These are phyloP conservation scores for Basidioascus undulatus DNA, from an alignment of 768 basidiomycete species.

Conservation along the genomic window DNA sequence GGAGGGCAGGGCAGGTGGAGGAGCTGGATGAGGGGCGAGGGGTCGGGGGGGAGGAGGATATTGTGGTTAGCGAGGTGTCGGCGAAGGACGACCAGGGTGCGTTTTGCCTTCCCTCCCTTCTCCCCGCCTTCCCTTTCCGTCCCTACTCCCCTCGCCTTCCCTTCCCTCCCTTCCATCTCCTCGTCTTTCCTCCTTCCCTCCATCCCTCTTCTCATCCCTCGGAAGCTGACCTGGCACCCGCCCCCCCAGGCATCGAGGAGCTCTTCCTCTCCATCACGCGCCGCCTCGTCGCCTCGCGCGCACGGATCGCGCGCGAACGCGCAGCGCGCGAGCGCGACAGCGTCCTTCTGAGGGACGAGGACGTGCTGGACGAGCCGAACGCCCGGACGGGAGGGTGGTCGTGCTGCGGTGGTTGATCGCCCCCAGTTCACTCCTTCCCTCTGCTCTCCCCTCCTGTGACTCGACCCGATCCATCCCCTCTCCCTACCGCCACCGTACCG, in stretches of 20 bases:
- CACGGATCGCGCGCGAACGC: constrained; percentile 57
- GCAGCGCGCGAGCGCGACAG: constrained; percentile 59
- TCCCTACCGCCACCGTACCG: no score
- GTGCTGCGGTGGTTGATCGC: constrained; percentile 3
- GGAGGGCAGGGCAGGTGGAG: constrained; percentile 30
- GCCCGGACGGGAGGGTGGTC: constrained; percentile 3
- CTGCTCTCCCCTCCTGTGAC: background rate
- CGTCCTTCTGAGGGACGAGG: constrained; percentile 33
- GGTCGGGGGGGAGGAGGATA: constrained; percentile 20
- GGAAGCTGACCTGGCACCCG: constrained; percentile 3
- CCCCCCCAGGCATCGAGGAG: constrained; percentile 39
- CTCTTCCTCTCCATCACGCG: constrained; percentile 58
- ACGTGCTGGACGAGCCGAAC: background rate
- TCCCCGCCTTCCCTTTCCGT: background rate
- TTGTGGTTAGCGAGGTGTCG: constrained; percentile 76
- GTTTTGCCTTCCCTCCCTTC: constrained; percentile 13
- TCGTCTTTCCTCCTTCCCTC: background rate
- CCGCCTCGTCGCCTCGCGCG: constrained; percentile 53
- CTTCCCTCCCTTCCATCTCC: constrained; percentile 2
- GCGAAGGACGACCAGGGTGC: constrained; percentile 66
- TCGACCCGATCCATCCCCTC: no score
- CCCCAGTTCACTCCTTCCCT: background rate
- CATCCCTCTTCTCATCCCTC: constrained; percentile 4
- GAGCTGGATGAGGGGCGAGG: constrained; percentile 22
- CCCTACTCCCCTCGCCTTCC: constrained; percentile 6